Evolutionary conservation across 768 basidiomycete genomes (phyloP), one percentile per base, ranked within the genome.

Genomic region (Calvatia gigantea): DNA sequence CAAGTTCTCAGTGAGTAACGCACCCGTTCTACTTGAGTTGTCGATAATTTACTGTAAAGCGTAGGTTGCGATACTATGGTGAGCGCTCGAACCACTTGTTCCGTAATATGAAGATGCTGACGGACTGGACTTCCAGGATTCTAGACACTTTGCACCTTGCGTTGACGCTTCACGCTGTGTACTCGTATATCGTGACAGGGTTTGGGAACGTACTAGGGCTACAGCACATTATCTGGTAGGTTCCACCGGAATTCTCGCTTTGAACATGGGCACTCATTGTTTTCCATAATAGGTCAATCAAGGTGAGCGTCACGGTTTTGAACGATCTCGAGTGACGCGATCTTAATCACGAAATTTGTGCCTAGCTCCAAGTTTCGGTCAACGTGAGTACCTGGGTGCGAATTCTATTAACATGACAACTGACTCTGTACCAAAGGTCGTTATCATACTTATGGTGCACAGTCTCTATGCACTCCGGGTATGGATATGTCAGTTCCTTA

Each of bases 401-500:
- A 23, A 25, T 32, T 42, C n/a, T 14, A 29, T 7, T 9, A 25
- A 28, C 21, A 23, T 29, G 5, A 17, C 51, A 25, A 25, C 44
- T 47, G 25, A 50, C 29, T 39, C 29, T 23, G 44, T 54, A 37
- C 32, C 50, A 23, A 33, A 75, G 70, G 73, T 77, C 2, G 55
- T 78, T 3, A 72, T 79, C 27, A 69, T 78, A 31, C 59, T 79
- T 2, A 54, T 78, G 23, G 77, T 79, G 1, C 78, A 79, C 63
- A 78, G 78, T 57, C 59, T 79, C 21, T 80, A 80, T 43, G 69
- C 76, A 5, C 69, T 69, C 54, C 73, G 79, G 2, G 73, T 79
- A 6, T 79, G 77, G 77, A 64, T 74, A 45, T 72, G 77, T 80
- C 51, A 65, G 77, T 76, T 7, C 17, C 23, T 45, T 42, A 46